Percentiles rank a stretch among this genome's conserved stretches.
Conservation (phyloP, 768 basidiomycete genomes). For the Suillus spraguei region DNA sequence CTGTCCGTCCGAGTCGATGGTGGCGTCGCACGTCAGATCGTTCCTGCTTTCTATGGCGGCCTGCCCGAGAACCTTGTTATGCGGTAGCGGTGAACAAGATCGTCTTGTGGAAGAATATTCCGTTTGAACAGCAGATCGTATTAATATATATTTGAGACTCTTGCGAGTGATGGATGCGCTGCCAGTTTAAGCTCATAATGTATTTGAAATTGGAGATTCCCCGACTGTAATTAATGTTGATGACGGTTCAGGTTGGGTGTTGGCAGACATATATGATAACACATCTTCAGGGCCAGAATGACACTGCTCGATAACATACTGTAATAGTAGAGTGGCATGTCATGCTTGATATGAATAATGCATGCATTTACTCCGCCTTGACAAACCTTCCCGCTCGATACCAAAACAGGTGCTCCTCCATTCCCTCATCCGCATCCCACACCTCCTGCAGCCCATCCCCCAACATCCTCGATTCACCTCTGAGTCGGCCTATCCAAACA, state of each 20-base stretch:
- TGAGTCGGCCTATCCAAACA: constrained; percentile 58
- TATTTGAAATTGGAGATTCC: no score
- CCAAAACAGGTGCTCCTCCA: constrained; percentile 60
- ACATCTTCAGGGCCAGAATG: background rate
- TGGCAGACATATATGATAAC: background rate
- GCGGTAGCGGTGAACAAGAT: no score
- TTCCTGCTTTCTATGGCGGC: no score
- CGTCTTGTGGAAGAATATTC: no score
- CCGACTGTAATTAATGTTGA: no score
- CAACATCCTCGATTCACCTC: constrained; percentile 46
- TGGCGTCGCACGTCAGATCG: no score
- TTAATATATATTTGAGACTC: no score
- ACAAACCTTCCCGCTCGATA: constrained; percentile 59
- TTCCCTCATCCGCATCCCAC: constrained; percentile 54
- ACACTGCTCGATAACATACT: background rate
- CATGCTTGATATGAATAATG: background rate
- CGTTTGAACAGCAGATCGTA: no score
- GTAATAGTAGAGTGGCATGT: background rate
- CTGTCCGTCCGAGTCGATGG: no score
- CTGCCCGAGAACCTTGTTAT: no score
- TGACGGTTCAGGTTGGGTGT: background rate
- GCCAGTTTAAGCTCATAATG: no score
- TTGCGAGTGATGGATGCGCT: no score
- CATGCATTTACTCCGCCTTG: constrained; percentile 45
- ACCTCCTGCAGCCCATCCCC: constrained; percentile 49